Conservation (phyloP, 2,329 filamentous ascomycete genomes). For the Penicillium digitatum region DNA sequence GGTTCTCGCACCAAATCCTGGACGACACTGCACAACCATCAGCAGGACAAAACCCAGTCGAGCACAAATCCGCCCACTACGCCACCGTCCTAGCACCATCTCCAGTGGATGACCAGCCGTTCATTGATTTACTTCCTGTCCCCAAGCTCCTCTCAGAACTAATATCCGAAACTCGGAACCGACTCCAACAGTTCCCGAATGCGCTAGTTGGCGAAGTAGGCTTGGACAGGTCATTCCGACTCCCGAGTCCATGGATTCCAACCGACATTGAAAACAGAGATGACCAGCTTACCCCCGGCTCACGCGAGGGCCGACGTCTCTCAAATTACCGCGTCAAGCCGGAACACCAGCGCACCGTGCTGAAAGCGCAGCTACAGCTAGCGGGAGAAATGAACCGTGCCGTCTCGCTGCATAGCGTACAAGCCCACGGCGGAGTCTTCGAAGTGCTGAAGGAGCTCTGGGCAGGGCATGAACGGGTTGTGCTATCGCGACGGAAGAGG, state of each 20-base stretch:
- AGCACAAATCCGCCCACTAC: slow-evolving; percentile 50
- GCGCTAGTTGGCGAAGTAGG: slow-evolving; percentile 62
- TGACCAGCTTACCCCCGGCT: slow-evolving; percentile 53
- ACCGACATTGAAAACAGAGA: slow-evolving; percentile 33
- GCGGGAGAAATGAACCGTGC: slow-evolving; percentile 56
- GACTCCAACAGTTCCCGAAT: slow-evolving; percentile 50
- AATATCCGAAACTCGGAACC: slow-evolving; percentile 47
- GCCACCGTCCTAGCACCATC: slow-evolving; percentile 50
- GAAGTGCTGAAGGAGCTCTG: slow-evolving; percentile 55
- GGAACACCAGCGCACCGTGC: slow-evolving; percentile 55
- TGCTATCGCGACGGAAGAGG: slow-evolving; percentile 49
- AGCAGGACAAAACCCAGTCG: slow-evolving; percentile 8
- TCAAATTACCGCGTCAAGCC: slow-evolving; percentile 56
- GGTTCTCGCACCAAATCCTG: slow-evolving; percentile 62
- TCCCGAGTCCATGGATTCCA: slow-evolving; percentile 51
- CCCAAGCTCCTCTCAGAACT: slow-evolving; percentile 53
- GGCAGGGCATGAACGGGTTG: slow-evolving; percentile 53
- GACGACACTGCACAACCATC: slow-evolving; percentile 35
- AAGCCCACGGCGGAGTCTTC: slow-evolving; percentile 57
- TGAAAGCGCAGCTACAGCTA: slow-evolving; percentile 56
- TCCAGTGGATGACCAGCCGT: slow-evolving; percentile 44
- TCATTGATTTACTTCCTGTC: slow-evolving; percentile 51
- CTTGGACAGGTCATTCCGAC: slow-evolving; percentile 58
- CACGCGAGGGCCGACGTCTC: slow-evolving; percentile 56
- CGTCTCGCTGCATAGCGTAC: slow-evolving; percentile 61